phyloP scores from a whole-genome alignment of 23 red algal species.

The Gracilaria caudata region DNA sequence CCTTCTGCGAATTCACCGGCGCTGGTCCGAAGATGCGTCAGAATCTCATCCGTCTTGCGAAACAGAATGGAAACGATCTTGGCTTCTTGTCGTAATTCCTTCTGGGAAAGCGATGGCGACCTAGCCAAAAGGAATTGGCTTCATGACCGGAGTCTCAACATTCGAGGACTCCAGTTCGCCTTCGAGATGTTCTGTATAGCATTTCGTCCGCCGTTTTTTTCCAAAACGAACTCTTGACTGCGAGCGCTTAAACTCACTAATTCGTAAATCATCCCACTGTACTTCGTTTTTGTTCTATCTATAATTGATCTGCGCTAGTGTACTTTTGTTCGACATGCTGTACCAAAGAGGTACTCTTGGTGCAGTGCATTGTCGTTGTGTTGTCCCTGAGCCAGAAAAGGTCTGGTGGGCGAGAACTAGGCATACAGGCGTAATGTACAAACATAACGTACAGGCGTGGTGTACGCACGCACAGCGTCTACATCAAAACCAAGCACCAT shows the following conservation, averaged over 20 bases:
- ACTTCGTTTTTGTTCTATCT: not conserved
- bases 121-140: not conserved
- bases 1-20: slow-evolving; percentile 95
- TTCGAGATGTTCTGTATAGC: not conserved
- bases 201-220: not conserved
- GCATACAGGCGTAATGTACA: too few relatives aligned
- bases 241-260: not conserved
- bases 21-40: slow-evolving; percentile 88
- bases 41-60: slow-evolving; percentile 90
- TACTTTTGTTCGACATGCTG: too few relatives aligned
- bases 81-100: slow-evolving; percentile 92
- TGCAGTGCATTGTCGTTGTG: too few relatives aligned
- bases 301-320: too few relatives aligned
- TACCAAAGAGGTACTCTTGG: too few relatives aligned
- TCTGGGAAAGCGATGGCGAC: not conserved
- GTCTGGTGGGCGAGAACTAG: too few relatives aligned
- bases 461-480: too few relatives aligned
- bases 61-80: slow-evolving; percentile 91
- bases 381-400: too few relatives aligned
- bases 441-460: too few relatives aligned
- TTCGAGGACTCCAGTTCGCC: not conserved
- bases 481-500: too few relatives aligned
- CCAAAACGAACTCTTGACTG: too few relatives aligned
- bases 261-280: not conserved
- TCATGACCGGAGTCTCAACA: not conserved